A percentile compares a stretch with the other conserved stretches of the same genome.
Conservation (phyloP, 2,329 filamentous ascomycete genomes). For the Dactylonectria macrodidyma region DNA sequence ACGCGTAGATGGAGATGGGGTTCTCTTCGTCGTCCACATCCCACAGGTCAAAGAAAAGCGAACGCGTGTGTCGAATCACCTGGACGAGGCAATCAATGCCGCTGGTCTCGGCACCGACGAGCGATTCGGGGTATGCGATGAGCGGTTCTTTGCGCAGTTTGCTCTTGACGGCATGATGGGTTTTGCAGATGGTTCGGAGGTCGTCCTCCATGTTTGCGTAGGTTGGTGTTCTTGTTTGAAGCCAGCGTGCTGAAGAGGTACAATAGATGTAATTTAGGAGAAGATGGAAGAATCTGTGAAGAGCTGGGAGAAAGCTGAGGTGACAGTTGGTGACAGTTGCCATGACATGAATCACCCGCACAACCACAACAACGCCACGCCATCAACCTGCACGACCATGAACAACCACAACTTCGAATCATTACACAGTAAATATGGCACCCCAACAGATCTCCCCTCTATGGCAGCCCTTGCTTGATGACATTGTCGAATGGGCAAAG, state of each 20-base stretch:
- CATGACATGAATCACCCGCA: too few relatives aligned
- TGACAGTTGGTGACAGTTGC: too few relatives aligned
- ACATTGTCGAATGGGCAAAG: neutral
- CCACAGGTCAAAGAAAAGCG: neutral
- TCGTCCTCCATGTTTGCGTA: neutral
- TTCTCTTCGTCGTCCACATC: neutral
- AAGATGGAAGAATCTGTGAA: neutral
- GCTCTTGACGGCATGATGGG: neutral
- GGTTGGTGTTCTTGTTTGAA: too few relatives aligned
- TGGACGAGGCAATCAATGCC: neutral
- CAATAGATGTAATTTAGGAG: neutral
- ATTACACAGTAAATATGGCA: too few relatives aligned
- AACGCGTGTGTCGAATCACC: neutral
- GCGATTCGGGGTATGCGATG: neutral
- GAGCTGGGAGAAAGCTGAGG: neutral
- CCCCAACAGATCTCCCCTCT: neutral
- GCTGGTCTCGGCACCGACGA: neutral
- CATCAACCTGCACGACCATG: neutral
- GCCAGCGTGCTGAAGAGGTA: too few relatives aligned
- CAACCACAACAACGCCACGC: too few relatives aligned
- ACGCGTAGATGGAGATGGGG: neutral
- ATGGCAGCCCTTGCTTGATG: neutral
- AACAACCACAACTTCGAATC: neutral
- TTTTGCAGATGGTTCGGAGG: neutral
- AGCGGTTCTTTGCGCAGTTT: neutral